Conservation (phyloP, 2,329 filamentous ascomycete genomes). For the Botryotinia globosa region DNA sequence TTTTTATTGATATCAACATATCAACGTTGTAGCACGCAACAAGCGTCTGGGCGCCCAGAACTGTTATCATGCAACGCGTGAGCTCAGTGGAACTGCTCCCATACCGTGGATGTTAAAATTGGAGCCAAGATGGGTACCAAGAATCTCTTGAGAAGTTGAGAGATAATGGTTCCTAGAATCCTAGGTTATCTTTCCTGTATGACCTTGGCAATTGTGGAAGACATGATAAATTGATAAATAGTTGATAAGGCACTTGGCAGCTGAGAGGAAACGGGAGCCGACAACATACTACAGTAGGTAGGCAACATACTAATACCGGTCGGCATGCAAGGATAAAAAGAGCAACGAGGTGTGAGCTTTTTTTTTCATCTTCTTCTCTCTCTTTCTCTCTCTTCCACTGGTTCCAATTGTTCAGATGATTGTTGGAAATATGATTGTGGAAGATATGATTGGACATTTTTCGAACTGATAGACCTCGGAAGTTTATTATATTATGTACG, state of each 20-base stretch:
- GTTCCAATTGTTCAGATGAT: slow-evolving; percentile 1
- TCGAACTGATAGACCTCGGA: no score
- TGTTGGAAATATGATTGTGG: not conserved
- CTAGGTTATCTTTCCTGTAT: not conserved
- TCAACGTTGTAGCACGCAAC: not conserved
- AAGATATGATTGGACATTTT: not conserved
- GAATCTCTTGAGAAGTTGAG: not conserved
- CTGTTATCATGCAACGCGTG: slow-evolving; percentile 3
- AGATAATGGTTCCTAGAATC: not conserved
- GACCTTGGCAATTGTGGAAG: not conserved
- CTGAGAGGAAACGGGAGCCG: not conserved
- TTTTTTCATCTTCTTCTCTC: not conserved
- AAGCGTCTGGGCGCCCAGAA: slow-evolving; percentile 2
- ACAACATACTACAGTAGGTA: not conserved
- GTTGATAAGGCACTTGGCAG: slow-evolving; percentile 2
- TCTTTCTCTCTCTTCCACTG: not conserved
- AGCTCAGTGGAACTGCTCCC: not conserved
- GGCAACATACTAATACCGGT: not conserved
- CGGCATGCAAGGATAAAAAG: not conserved
- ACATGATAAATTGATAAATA: not conserved
- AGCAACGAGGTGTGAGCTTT: not conserved
- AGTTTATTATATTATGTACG: not conserved
- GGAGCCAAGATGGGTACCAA: not conserved
- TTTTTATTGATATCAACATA: not conserved
- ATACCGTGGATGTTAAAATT: not conserved